Evolutionary conservation across 73 alveolate genomes (phyloP), one percentile per base, ranked within the genome.

Genomic region (Uronychia binucleata): DNA sequence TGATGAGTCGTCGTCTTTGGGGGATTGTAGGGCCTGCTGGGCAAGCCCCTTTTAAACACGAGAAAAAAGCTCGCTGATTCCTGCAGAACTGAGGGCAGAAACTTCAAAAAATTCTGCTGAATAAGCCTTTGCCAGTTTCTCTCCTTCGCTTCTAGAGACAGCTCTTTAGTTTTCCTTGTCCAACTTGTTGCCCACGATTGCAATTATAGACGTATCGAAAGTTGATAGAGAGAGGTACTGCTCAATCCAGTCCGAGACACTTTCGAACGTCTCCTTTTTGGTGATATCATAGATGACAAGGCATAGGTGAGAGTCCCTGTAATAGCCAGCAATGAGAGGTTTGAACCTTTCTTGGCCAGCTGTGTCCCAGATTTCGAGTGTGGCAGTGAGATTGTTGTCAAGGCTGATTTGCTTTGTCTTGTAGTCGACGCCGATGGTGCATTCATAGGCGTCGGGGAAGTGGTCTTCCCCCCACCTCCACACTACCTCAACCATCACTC

Each of bases 371-470:
- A 60, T 81, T 81, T 81, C 77, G 8, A 79, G 33, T 34, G 30
- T 79, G 13, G 34, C 32, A 28, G 28, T 26, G 5, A 8, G 25
- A 1, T 27, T 84, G 19, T 46, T 19, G 28, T 91, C 93, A 35
- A 96, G 88, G 77, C 82, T 88, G 26, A 95, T 60, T 29, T 89
- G 77, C 88, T 90, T 95, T 14, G 79, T 81, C 82, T 89, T 93
- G 81, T 93, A 91, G 86, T 96, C 98, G 29, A 88, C 92, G 0
- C 99, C 99, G 34, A 94, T 88, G 0, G 99, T 96, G 26, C 97
- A 88, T 46, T 92, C 46, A 58, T 91, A 92, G 1, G 88, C 1
- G 28, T 87, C 93, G 58, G 59, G 74, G 86, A 86, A 96, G 30
- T 46, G 0, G 87, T 94, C 89, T 26, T 85, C 86, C 75, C 81